These are phyloP conservation scores for Fragosphaeria purpurea DNA, from an alignment of 2,329 filamentous ascomycete genomes.

Conservation along the genomic window DNA sequence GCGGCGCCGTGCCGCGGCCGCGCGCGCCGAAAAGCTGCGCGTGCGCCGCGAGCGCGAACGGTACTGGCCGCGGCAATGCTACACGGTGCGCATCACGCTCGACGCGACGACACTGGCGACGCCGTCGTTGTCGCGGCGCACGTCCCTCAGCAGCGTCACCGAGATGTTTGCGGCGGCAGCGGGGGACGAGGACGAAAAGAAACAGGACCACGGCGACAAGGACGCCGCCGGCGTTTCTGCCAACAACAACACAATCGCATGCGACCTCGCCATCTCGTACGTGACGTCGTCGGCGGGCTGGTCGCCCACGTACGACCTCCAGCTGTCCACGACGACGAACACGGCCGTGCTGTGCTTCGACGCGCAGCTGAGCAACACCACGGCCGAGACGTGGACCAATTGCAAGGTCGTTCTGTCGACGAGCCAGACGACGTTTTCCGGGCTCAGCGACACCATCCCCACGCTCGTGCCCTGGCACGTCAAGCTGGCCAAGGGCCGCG, in stretches of 20 bases:
- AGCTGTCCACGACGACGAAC: slow-evolving; percentile 45
- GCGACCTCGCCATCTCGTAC: slow-evolving; percentile 47
- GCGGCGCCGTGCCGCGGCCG: slow-evolving; percentile 17
- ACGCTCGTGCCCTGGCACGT: slow-evolving; percentile 47
- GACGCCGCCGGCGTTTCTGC: slow-evolving; percentile 1
- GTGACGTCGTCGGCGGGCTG: slow-evolving; percentile 49
- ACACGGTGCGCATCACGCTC: slow-evolving; percentile 40
- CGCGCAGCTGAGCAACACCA: slow-evolving; percentile 51
- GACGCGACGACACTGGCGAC: slow-evolving; percentile 32
- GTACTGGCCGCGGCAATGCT: slow-evolving; percentile 42
- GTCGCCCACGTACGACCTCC: slow-evolving; percentile 52
- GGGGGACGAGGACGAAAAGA: slow-evolving; percentile 13
- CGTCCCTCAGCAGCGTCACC: slow-evolving; percentile 40
- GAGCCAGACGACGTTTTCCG: slow-evolving; percentile 48
- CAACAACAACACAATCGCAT: slow-evolving; percentile 15
- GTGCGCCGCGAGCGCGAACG: slow-evolving; percentile 31
- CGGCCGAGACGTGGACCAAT: slow-evolving; percentile 53
- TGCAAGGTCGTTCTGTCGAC: slow-evolving; percentile 53
- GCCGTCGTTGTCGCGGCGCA: slow-evolving; percentile 36
- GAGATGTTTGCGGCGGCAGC: slow-evolving; percentile 38
- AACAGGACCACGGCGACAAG: slow-evolving; percentile 3
- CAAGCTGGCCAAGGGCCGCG: slow-evolving; percentile 27
- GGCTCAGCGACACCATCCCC: slow-evolving; percentile 45
- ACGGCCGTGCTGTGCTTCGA: slow-evolving; percentile 49
- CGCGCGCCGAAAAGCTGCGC: slow-evolving; percentile 33